Evolutionary conservation across 1,284 basidiomycete genomes (phyloP), one percentile per base, ranked within the genome.

Genomic region (Naganishia sp.): DNA sequence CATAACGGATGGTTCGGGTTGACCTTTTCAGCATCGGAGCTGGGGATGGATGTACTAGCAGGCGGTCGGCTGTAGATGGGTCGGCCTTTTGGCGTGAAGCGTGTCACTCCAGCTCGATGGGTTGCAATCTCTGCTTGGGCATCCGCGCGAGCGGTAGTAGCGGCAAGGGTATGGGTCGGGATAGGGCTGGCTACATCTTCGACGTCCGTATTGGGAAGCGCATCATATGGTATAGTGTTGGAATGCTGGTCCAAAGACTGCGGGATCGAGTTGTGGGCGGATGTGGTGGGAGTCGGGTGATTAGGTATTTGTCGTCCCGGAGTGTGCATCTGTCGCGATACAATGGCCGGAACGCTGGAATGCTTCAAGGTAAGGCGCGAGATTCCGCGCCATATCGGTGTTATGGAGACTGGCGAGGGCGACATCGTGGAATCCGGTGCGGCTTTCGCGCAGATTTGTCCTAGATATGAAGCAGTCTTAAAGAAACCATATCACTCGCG

Each of bases 1-100:
- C 78, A 80, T 11, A 80, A 71, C 3, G 78, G 77, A 69, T 80
- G 79, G 21, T 64, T 59, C 52, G n/a, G 70, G 68, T 54, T 46
- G 39, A 49, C 50, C 53, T 64, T 52, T 28, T 73, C 70, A 53
- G 69, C 70, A 31, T 66, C 46, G 0, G 75, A 59, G 2, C 73
- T 75, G 2, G 69, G 67, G 3, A 76, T 73, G 11, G 73, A 72
- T 10, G 72, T 68, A 2, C 45, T 65, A 21, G 77, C 70, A 31
- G 75, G 71, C 15, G 76, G 78, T 59, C 79, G 74, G 33, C 57
- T 48, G 21, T 70, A 64, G 60, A 78, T 74, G 1, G 72, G 68
- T 55, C 71, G 70, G 28, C 75, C 77, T 63, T 77, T 78, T n/a
- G 73, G 63, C 2, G 75, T 77, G 59, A 61, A 61, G 11, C 59